phyloP scores from a whole-genome alignment of 371 early-diverging fungal genomes.

The Rhizomucor miehei region DNA sequence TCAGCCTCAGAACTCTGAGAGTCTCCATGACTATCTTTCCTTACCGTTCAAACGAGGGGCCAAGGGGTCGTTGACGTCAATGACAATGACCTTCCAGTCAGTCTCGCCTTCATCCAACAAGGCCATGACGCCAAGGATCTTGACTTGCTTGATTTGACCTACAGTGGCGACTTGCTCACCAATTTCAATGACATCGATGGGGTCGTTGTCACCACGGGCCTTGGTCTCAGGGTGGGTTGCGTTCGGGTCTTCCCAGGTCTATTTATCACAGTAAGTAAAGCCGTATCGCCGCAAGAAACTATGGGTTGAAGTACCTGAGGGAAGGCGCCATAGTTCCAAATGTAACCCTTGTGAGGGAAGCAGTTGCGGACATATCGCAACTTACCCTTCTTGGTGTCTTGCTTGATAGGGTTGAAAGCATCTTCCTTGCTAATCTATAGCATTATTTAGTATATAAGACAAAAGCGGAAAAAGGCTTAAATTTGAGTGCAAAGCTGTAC shows the following conservation, averaged over 20 bases:
- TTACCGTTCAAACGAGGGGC: conserved; percentile 79
- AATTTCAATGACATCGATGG: conserved; percentile 92
- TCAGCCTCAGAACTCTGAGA: not conserved
- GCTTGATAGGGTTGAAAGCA: conserved; percentile 91
- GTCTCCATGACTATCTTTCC: not conserved
- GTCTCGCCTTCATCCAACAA: conserved; percentile 95
- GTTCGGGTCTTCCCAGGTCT: conserved; percentile 97
- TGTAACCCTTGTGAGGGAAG: conserved; percentile 96
- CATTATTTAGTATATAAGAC: not conserved
- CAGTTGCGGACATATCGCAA: conserved; percentile 91
- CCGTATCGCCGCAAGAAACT: no score
- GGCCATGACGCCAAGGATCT: conserved; percentile 92
- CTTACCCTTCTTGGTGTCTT: conserved; percentile 93
- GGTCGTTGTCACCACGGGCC: conserved; percentile 93
- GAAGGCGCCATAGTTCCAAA: conserved; percentile 98
- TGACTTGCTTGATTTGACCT: conserved; percentile 81
- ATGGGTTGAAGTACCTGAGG: conserved; percentile 50
- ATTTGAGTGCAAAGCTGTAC: conserved; percentile 33
- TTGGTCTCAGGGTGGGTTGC: conserved; percentile 75
- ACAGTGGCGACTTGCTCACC: conserved; percentile 34
- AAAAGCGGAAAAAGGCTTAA: not conserved
- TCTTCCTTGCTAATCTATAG: conserved; percentile 21
- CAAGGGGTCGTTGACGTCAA: conserved; percentile 88
- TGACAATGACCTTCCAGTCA: conserved; percentile 97
- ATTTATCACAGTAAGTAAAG: not conserved